These are phyloP conservation scores for Hordeum vulgare DNA, from an alignment of 176 grass and related monocot genomes.

Conservation along the genomic window DNA sequence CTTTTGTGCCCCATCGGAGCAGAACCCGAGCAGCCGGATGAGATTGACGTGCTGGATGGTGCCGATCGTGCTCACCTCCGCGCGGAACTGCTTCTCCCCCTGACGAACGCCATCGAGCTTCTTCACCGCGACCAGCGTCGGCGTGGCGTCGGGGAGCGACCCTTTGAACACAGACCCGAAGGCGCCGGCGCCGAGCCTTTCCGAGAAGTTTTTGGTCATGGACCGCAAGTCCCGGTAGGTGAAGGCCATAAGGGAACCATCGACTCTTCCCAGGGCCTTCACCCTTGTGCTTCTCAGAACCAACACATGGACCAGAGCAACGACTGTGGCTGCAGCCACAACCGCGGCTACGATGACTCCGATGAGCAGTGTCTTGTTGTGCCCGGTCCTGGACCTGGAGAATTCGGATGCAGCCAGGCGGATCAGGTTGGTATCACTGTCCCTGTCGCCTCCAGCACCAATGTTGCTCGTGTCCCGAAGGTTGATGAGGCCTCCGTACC, in stretches of 20 bases:
- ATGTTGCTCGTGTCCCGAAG: conserved; percentile 24
- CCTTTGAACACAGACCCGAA: conserved; percentile 56
- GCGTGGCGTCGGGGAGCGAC: background rate
- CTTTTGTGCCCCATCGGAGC: background rate
- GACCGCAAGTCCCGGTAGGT: conserved; percentile 38
- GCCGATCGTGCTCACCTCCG: conserved; percentile 26
- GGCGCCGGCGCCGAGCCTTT: conserved; percentile 37
- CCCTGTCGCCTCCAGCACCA: background rate
- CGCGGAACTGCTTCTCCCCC: too few relatives aligned
- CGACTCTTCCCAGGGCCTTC: background rate
- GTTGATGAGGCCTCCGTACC: conserved; percentile 39
- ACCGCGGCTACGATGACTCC: background rate
- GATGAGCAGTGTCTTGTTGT: background rate
- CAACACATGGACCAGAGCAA: background rate
- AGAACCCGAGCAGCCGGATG: conserved; percentile 43
- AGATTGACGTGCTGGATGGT: conserved; percentile 48
- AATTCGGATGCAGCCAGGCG: conserved; percentile 43
- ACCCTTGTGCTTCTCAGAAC: background rate
- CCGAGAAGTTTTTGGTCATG: conserved; percentile 40
- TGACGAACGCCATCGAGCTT: conserved; percentile 23
- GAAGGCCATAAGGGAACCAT: conserved; percentile 29
- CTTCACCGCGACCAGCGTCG: conserved; percentile 27
- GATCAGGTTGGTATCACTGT: conserved; percentile 38
- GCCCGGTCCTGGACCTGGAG: background rate
- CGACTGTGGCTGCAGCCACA: background rate